These are phyloP conservation scores for Rhodotorula sp. DNA, from an alignment of 1,284 basidiomycete genomes.

Conservation along the genomic window DNA sequence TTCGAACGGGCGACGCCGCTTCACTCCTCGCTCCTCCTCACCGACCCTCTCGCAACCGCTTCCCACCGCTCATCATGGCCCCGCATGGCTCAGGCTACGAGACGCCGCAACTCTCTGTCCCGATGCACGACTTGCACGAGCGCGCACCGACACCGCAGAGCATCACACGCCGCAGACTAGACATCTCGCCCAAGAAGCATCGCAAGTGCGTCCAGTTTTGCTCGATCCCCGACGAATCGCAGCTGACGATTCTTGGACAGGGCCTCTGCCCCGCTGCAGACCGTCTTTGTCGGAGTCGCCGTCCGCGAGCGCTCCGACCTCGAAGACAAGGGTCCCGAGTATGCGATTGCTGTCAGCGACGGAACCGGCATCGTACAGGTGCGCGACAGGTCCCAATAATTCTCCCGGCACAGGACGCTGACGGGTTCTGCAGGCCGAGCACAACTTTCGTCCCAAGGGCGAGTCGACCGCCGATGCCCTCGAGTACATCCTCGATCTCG, in stretches of 20 bases:
- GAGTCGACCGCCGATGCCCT: background rate
- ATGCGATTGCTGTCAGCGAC: slow-evolving; percentile 17
- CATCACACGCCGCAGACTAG: slow-evolving; percentile 5
- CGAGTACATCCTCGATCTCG: slow-evolving; percentile 17
- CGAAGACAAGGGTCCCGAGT: slow-evolving; percentile 9
- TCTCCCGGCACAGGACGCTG: too few species aligned
- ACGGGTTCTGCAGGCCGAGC: slow-evolving; percentile 5
- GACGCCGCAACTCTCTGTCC: background rate
- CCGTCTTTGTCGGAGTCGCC: slow-evolving; percentile 10
- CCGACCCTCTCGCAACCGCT: background rate
- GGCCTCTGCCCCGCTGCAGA: slow-evolving; percentile 10
- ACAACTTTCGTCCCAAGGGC: slow-evolving; percentile 4
- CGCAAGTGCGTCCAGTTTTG: slow-evolving; percentile 7
- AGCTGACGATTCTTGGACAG: background rate
- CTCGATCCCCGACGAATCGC: fast-evolving
- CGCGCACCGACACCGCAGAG: slow-evolving; percentile 2
- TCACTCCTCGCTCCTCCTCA: background rate
- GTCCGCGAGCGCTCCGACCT: slow-evolving; percentile 8
- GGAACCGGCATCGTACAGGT: slow-evolving; percentile 8
- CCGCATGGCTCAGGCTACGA: background rate
- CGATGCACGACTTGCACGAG: slow-evolving; percentile 8
- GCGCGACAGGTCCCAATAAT: too few species aligned
- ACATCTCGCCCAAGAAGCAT: slow-evolving; percentile 13
- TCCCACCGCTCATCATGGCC: background rate
- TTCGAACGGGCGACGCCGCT: too few species aligned